These are phyloP conservation scores for Geotrichum carabidarum DNA, from an alignment of 1,139 yeast species.

Conservation along the genomic window DNA sequence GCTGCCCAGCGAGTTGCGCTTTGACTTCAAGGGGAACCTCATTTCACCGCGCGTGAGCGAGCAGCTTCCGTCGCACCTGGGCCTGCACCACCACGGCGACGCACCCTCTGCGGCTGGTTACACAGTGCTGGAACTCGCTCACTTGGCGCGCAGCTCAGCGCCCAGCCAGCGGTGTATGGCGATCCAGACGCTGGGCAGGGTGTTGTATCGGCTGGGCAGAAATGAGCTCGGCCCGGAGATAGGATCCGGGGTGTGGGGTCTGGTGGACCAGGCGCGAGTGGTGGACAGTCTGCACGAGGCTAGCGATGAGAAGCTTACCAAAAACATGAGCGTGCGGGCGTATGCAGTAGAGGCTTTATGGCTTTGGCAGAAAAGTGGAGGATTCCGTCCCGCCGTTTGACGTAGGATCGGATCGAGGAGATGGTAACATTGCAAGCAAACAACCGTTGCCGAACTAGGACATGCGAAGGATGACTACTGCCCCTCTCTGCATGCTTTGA, in stretches of 20 bases:
- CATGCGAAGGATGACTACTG: background rate
- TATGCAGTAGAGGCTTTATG: slow-evolving; percentile 92
- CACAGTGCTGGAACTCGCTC: slow-evolving; percentile 76
- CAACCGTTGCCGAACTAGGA: background rate
- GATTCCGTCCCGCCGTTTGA: slow-evolving; percentile 24
- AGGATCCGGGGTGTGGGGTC: slow-evolving; percentile 68
- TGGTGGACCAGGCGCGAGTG: slow-evolving; percentile 59
- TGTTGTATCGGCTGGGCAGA: slow-evolving; percentile 72
- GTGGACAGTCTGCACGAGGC: slow-evolving; percentile 71
- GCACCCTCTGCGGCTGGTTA: slow-evolving; percentile 91
- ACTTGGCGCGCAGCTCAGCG: slow-evolving; percentile 69
- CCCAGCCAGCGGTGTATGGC: slow-evolving; percentile 85
- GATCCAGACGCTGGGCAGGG: slow-evolving; percentile 79
- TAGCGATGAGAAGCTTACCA: slow-evolving; percentile 61
- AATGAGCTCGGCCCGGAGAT: slow-evolving; percentile 48
- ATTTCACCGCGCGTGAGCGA: slow-evolving; percentile 49
- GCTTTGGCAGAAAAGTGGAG: slow-evolving; percentile 75
- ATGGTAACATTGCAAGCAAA: background rate
- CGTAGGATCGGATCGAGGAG: background rate
- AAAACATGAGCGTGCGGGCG: slow-evolving; percentile 68
- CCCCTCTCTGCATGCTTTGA: background rate
- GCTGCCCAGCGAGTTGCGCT: slow-evolving; percentile 56
- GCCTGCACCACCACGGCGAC: slow-evolving; percentile 88
- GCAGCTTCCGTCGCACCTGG: slow-evolving; percentile 52
- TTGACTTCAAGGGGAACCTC: slow-evolving; percentile 80